Evolutionary conservation across 1,284 basidiomycete species (phyloP).

Genomic region (Trametes hirsuta): DNA sequence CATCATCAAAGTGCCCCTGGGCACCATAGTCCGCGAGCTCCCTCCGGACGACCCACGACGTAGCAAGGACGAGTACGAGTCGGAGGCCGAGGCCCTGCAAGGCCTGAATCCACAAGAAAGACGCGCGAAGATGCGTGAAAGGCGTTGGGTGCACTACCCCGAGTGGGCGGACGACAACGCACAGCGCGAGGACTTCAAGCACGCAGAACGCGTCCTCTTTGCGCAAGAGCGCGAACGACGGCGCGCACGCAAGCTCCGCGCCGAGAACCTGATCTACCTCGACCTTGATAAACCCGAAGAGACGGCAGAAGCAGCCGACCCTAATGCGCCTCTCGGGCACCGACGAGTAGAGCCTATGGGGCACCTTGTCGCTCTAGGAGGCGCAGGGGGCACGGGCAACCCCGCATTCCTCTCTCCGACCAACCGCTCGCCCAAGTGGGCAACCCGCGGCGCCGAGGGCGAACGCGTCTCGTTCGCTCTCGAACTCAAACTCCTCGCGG

Average conservation of each 20-base stretch:
- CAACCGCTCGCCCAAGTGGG: constrained; percentile 81
- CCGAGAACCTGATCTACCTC: constrained; percentile 52
- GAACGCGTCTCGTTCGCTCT: constrained; percentile 83
- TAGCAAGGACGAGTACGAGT: constrained; percentile 66
- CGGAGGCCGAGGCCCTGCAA: constrained; percentile 62
- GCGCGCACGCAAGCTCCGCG: constrained; percentile 46
- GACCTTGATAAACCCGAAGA: constrained; percentile 62
- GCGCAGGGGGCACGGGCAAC: constrained; percentile 88
- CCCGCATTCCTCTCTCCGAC: constrained; percentile 76
- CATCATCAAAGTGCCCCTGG: constrained; percentile 82
- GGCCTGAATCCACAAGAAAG: constrained; percentile 52
- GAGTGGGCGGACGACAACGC: constrained; percentile 64
- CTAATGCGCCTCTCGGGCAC: constrained; percentile 64
- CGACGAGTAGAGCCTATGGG: constrained; percentile 64
- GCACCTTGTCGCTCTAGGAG: constrained; percentile 79
- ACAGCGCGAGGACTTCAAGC: constrained; percentile 67
- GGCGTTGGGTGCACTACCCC: constrained; percentile 83
- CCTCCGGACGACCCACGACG: constrained; percentile 63
- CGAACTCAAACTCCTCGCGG: constrained; percentile 95
- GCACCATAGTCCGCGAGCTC: constrained; percentile 85
- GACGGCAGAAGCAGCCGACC: constrained; percentile 49
- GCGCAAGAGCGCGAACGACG: constrained; percentile 66
- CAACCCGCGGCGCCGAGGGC: constrained; percentile 80
- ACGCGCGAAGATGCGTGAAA: constrained; percentile 61
- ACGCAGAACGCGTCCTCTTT: constrained; percentile 71